Percentiles rank a stretch among this genome's conserved stretches.
Evolutionary conservation across 768 basidiomycete species (phyloP).

Genomic region (Hericium coralloides): DNA sequence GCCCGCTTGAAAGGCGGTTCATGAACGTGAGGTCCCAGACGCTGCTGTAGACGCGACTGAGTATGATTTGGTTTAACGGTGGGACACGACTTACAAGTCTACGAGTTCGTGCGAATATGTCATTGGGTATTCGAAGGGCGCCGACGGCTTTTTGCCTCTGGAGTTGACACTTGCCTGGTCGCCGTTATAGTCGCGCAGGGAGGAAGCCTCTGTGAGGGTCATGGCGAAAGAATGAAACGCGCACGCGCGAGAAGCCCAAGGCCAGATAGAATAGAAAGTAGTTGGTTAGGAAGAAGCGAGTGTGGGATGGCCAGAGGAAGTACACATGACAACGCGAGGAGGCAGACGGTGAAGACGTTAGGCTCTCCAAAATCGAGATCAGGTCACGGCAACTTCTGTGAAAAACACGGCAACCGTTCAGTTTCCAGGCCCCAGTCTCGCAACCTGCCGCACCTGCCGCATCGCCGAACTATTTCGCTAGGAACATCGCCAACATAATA

Average conservation of each 20-base stretch:
- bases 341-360: too few species aligned
- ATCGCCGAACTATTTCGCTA: too few species aligned
- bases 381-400: too few species aligned
- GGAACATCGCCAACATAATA: too few species aligned
- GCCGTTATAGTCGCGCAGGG: neutral
- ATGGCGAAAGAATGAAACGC: neutral
- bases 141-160: neutral
- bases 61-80: neutral
- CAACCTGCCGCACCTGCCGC: neutral
- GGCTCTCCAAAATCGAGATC: too few species aligned
- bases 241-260: neutral
- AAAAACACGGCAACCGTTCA: neutral
- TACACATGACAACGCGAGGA: too few species aligned
- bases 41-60: slow-evolving; percentile 34
- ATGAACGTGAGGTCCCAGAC: slow-evolving; percentile 68
- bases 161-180: neutral
- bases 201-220: neutral
- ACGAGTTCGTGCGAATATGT: neutral
- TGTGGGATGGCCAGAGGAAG: too few species aligned
- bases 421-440: neutral
- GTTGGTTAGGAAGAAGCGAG: too few species aligned
- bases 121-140: neutral
- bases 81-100: slow-evolving; percentile 4
- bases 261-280: neutral
- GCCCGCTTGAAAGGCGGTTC: slow-evolving; percentile 33